These are phyloP conservation scores for Trematosphaeria pertusa DNA, from an alignment of 2,329 filamentous ascomycete species.

Conservation along the genomic window DNA sequence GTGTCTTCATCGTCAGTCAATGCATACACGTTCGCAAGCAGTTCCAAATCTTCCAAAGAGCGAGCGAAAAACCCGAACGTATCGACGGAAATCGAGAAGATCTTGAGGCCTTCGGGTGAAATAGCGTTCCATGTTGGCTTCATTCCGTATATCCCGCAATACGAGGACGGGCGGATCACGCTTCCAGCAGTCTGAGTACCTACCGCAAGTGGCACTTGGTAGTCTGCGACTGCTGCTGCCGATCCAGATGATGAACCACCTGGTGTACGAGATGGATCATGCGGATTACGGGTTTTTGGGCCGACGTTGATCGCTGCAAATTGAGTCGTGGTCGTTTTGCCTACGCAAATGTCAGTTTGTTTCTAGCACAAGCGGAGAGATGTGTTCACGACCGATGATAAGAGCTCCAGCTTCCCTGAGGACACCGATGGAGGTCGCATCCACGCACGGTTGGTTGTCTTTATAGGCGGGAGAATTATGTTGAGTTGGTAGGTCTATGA, in stretches of 20 bases:
- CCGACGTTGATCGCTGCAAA: conserved; percentile 51
- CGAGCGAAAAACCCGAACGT: conserved; percentile 66
- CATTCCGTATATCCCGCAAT: conserved; percentile 65
- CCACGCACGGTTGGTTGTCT: too few relatives aligned
- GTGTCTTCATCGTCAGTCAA: conserved; percentile 55
- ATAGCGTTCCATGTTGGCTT: conserved; percentile 69
- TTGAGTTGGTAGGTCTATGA: too few relatives aligned
- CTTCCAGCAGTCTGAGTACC: conserved; percentile 70
- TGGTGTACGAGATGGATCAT: conserved; percentile 58
- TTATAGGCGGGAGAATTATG: too few relatives aligned
- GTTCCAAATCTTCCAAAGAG: conserved; percentile 60
- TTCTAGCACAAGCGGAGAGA: too few relatives aligned
- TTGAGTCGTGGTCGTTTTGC: conserved; percentile 2
- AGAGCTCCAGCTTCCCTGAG: too few relatives aligned
- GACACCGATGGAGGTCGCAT: too few relatives aligned
- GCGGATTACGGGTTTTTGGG: conserved; percentile 62
- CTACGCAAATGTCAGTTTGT: too few relatives aligned
- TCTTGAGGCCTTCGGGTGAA: conserved; percentile 63
- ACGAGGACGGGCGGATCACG: conserved; percentile 66
- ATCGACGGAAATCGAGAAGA: conserved; percentile 63
- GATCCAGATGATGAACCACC: conserved; percentile 71
- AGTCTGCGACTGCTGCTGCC: conserved; percentile 67
- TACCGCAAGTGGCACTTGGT: conserved; percentile 63
- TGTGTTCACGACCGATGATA: too few relatives aligned
- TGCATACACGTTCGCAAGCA: conserved; percentile 60